Conservation (phyloP, 768 basidiomycete genomes). For the Holtermannia corniformis region DNA sequence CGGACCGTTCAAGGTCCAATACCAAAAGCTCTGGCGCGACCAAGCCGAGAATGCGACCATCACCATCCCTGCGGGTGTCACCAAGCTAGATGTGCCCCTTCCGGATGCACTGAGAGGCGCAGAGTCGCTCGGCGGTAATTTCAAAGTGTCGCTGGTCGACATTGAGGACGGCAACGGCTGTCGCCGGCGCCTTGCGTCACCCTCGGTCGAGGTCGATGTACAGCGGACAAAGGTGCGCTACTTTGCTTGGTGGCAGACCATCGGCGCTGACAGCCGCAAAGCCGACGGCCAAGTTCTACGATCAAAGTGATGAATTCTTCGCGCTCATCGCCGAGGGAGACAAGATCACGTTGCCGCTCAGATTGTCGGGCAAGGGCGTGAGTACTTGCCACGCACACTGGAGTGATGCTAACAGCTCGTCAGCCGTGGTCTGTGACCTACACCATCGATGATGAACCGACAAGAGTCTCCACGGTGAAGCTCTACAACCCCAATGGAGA, state of each 20-base stretch:
- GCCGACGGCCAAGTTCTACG: slow-evolving; percentile 82
- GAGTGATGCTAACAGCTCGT: background rate
- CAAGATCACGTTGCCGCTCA: slow-evolving; percentile 60
- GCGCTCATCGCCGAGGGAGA: slow-evolving; percentile 67
- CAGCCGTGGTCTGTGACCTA: slow-evolving; percentile 87
- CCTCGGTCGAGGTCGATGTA: slow-evolving; percentile 77
- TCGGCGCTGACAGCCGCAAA: slow-evolving; percentile 35
- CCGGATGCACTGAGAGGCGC: slow-evolving; percentile 19
- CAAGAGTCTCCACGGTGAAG: slow-evolving; percentile 40
- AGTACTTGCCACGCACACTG: slow-evolving; percentile 30
- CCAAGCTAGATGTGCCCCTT: slow-evolving; percentile 50
- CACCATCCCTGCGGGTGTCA: slow-evolving; percentile 46
- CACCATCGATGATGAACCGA: slow-evolving; percentile 46
- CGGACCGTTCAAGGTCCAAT: slow-evolving; percentile 77
- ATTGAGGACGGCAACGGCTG: slow-evolving; percentile 85
- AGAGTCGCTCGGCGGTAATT: slow-evolving; percentile 15
- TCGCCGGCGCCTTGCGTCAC: slow-evolving; percentile 60
- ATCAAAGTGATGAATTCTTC: slow-evolving; percentile 50
- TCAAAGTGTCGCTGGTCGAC: slow-evolving; percentile 49
- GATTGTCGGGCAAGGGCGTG: slow-evolving; percentile 85
- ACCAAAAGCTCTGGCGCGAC: slow-evolving; percentile 38
- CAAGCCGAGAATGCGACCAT: slow-evolving; percentile 22
- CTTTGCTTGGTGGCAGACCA: slow-evolving; percentile 7
- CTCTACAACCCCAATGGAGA: slow-evolving; percentile 57
- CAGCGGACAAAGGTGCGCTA: slow-evolving; percentile 64